Percentiles rank a stretch among this genome's conserved stretches.
These are phyloP conservation scores for Polytrichum commune DNA, from an alignment of 225 moss, liverwort and hornwort genomes.

Conservation along the genomic window DNA sequence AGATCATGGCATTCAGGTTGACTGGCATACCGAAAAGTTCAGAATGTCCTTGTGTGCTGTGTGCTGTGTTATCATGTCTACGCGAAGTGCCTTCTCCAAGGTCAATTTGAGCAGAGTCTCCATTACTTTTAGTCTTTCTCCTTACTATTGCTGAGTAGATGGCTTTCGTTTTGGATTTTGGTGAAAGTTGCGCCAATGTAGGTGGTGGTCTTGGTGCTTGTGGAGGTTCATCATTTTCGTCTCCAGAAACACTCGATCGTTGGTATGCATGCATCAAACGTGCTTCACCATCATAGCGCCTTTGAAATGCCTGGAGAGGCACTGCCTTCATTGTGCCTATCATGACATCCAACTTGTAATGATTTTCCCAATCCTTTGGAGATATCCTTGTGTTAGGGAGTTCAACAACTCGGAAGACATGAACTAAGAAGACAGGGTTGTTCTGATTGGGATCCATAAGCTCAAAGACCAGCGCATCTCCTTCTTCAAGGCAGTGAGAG, in stretches of 20 bases:
- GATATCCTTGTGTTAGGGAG: constrained; percentile 27
- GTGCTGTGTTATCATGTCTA: constrained; percentile 11
- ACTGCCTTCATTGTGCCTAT: constrained; percentile 48
- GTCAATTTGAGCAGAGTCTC: constrained; percentile 21
- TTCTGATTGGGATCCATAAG: constrained; percentile 45
- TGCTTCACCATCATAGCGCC: constrained; percentile 33
- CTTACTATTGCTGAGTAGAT: constrained; percentile 32
- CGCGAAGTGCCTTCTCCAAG: constrained; percentile 26
- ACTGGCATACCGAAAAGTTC: constrained; percentile 25
- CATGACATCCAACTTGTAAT: constrained; percentile 52
- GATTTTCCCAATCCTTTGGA: constrained; percentile 50
- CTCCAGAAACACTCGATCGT: constrained; percentile 30
- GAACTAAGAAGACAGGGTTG: constrained; percentile 43
- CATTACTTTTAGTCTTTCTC: constrained; percentile 20
- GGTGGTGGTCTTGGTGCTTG: constrained; percentile 18
- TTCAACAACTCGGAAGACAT: constrained; percentile 50
- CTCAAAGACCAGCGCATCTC: constrained; percentile 52
- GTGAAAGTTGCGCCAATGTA: constrained; percentile 21
- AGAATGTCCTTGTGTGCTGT: constrained; percentile 11
- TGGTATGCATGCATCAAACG: constrained; percentile 35
- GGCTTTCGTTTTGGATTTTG: constrained; percentile 30
- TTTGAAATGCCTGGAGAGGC: constrained; percentile 37
- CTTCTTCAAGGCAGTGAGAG: constrained; percentile 53
- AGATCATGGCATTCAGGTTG: not conserved
- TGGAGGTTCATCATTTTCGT: constrained; percentile 24